These are phyloP conservation scores for Thelonectria blattea DNA, from an alignment of 2,329 filamentous ascomycete species.

Conservation along the genomic window DNA sequence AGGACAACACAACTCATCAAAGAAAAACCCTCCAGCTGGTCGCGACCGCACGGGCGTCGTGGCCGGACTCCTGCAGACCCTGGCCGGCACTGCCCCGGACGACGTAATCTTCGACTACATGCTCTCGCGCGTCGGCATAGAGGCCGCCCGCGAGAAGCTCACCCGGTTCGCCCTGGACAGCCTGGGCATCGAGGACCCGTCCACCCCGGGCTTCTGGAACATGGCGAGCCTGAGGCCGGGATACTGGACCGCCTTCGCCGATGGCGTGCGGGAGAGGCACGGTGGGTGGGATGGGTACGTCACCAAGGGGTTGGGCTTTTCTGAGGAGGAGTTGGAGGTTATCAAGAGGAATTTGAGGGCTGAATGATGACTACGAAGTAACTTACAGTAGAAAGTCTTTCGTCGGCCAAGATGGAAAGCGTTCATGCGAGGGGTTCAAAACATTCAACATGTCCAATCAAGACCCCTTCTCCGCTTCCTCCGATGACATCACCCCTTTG, in stretches of 20 bases:
- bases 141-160: slow-evolving; percentile 57
- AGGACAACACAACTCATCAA: no score
- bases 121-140: slow-evolving; percentile 59
- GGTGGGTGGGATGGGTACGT: slow-evolving; percentile 59
- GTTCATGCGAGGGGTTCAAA: neutral
- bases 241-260: slow-evolving; percentile 55
- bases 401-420: neutral
- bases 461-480: neutral
- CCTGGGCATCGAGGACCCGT: slow-evolving; percentile 43
- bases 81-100: slow-evolving; percentile 54
- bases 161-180: slow-evolving; percentile 49
- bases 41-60: slow-evolving; percentile 61
- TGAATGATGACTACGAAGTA: neutral
- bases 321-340: slow-evolving; percentile 50
- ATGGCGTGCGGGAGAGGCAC: slow-evolving; percentile 50
- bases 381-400: neutral
- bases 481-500: slow-evolving; percentile 35
- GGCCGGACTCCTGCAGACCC: slow-evolving; percentile 55
- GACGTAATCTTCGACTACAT: slow-evolving; percentile 57
- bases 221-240: slow-evolving; percentile 50
- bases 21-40: slow-evolving; percentile 52
- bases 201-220: slow-evolving; percentile 57
- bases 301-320: slow-evolving; percentile 52
- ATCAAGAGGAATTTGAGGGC: slow-evolving; percentile 54
- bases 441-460: neutral